A percentile compares a stretch with the other conserved stretches of the same genome.
Evolutionary conservation across 2,329 filamentous ascomycete genomes (phyloP).

Genomic region (Metarhizium sp.): DNA sequence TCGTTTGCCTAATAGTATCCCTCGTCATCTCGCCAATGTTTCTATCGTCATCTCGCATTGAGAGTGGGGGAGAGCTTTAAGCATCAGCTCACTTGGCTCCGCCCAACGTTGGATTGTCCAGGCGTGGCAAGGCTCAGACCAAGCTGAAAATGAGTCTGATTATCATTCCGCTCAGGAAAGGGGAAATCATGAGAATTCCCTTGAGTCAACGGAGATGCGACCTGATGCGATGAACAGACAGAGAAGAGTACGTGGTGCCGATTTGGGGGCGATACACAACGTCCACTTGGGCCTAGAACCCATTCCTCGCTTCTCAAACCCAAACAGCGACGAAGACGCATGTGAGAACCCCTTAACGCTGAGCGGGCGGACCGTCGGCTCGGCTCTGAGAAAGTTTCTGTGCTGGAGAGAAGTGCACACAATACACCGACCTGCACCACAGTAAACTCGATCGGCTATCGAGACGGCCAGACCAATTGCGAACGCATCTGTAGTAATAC

Average conservation of each 20-base stretch:
- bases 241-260: background rate
- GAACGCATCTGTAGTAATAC: background rate
- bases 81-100: background rate
- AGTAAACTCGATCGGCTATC: background rate
- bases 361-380: background rate
- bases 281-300: background rate
- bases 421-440: background rate
- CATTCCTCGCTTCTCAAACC: background rate
- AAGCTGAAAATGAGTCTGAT: background rate
- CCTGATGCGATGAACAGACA: background rate
- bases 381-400: background rate
- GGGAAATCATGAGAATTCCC: background rate
- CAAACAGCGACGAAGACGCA: background rate
- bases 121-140: background rate
- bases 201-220: background rate
- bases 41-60: background rate
- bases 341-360: background rate
- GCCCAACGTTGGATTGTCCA: background rate
- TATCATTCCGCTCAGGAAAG: background rate
- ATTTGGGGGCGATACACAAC: background rate
- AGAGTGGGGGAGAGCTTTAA: background rate
- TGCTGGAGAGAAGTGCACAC: background rate
- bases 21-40: background rate
- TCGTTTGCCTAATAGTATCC: background rate
- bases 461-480: background rate